These are phyloP conservation scores for Asterella californica DNA, from an alignment of 225 moss, liverwort and hornwort species.

Conservation along the genomic window DNA sequence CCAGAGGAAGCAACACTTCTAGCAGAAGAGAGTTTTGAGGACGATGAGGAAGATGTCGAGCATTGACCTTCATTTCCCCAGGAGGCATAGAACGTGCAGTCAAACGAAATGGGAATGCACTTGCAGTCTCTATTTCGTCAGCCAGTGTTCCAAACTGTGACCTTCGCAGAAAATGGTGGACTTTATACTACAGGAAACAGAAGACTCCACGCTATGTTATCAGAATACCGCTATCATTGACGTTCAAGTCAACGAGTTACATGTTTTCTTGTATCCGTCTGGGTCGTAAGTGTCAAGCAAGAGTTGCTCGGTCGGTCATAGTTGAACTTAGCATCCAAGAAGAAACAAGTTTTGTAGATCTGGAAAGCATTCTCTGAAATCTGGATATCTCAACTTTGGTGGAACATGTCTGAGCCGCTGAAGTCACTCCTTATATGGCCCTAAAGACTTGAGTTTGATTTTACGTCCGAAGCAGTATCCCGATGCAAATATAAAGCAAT, in stretches of 20 bases:
- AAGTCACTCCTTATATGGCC: too few species aligned
- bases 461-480: too few species aligned
- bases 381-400: too few species aligned
- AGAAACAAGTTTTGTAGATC: too few species aligned
- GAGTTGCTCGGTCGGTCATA: too few species aligned
- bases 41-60: constrained; percentile 12
- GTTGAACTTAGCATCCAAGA: too few species aligned
- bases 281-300: too few species aligned
- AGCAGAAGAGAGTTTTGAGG: constrained; percentile 16
- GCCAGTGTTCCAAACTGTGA: not conserved
- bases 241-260: not conserved
- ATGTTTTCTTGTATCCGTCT: not conserved
- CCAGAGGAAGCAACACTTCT: not conserved
- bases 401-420: too few species aligned
- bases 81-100: not conserved
- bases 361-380: too few species aligned
- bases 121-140: not conserved
- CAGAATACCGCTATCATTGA: not conserved
- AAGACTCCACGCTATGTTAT: not conserved
- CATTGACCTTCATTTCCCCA: not conserved
- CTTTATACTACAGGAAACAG: not conserved
- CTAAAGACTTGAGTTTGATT: too few species aligned
- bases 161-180: not conserved
- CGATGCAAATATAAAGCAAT: too few species aligned
- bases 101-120: not conserved